Evolutionary conservation across 768 basidiomycete genomes (phyloP), one percentile per base, ranked within the genome.

Genomic region (Russula griseocarnosa): DNA sequence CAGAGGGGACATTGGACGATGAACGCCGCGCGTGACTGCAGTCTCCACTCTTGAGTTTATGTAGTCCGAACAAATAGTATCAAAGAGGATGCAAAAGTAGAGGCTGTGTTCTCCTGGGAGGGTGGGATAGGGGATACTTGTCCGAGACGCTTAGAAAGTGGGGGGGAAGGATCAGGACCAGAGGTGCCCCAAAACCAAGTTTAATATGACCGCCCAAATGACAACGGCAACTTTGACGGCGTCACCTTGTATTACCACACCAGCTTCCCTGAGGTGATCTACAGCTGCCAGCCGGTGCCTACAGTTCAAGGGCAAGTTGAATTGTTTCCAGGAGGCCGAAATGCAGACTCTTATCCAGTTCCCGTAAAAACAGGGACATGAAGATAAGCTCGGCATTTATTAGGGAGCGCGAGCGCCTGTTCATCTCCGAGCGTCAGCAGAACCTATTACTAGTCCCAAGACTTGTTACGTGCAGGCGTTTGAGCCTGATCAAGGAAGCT

Each of bases 381-480:
- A 11, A 52, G 36, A 61, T 34, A 61, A 36, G 22, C 30, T 46
- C 22, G 22, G 32, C 57, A 32, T 44, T 20, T 13, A 26, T 10
- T 30, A 44, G 42, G 34, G 20, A 11, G 34, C 11, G 34, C 34
- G 34, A 50, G 50, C 51, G 56, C 50, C 50, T 26, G 13, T 53
- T 58, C 32, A 52, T 58, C 44, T 47, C 56, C 57, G 51, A 47
- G 30, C 1, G 26, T 22, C 14, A 28, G 3, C 47, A 53, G 30
- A 63, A 63, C 56, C 56, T 58, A 58, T 58, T 51, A 63, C 50
- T 4, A 36, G 61, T 38, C 22, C 22, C 32, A 18, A 55, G 55
- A 49, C 22, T 18, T n/a, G 24, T 24, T 4, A 30, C 9, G 18
- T 26, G 40, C 28, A 32, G 46, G 47, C 24, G 24, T n/a, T 46